phyloP scores from a whole-genome alignment of 2,329 filamentous ascomycete genomes.

The Zarea fungicola region DNA sequence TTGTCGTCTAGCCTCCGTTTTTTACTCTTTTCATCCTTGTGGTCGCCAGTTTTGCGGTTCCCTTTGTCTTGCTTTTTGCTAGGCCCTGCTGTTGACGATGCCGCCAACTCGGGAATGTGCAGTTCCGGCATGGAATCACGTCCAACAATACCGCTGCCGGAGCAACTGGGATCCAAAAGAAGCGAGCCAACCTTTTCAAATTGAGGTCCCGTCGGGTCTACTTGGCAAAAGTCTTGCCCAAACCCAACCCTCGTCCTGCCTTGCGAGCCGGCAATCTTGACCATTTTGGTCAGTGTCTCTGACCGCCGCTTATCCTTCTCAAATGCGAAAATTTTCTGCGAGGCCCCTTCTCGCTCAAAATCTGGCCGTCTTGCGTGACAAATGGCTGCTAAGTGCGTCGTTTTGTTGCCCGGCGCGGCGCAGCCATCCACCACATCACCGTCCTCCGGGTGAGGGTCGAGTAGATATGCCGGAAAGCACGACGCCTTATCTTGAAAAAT shows the following conservation, averaged over 20 bases:
- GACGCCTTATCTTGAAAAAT: constrained; percentile 97
- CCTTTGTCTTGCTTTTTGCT: constrained; percentile 15
- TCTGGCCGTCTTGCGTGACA: constrained; percentile 42
- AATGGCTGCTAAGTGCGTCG: constrained; percentile 83
- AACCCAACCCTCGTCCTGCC: constrained; percentile 61
- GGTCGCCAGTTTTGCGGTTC: constrained; percentile 11
- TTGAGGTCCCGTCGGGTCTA: constrained; percentile 57
- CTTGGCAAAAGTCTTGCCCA: constrained; percentile 75
- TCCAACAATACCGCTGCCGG: constrained; percentile 89
- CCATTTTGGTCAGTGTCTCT: constrained; percentile 78
- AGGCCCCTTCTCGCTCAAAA: constrained; percentile 19
- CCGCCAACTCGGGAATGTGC: constrained; percentile 51
- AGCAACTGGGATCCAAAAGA: constrained; percentile 90
- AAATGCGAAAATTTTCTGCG: constrained; percentile 63
- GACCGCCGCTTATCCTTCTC: constrained; percentile 70
- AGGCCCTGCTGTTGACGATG: constrained; percentile 14
- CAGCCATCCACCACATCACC: constrained; percentile 88
- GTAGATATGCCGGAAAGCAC: constrained; percentile 87
- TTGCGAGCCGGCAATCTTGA: constrained; percentile 67
- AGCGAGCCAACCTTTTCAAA: constrained; percentile 72
- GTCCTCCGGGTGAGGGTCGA: constrained; percentile 61
- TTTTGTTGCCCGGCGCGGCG: constrained; percentile 95
- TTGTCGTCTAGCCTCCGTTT: constrained; percentile 44
- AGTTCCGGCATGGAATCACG: constrained; percentile 72
- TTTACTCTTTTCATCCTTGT: constrained; percentile 11